Conservation (phyloP, 768 basidiomycete species). For the Clathrus columnatus region DNA sequence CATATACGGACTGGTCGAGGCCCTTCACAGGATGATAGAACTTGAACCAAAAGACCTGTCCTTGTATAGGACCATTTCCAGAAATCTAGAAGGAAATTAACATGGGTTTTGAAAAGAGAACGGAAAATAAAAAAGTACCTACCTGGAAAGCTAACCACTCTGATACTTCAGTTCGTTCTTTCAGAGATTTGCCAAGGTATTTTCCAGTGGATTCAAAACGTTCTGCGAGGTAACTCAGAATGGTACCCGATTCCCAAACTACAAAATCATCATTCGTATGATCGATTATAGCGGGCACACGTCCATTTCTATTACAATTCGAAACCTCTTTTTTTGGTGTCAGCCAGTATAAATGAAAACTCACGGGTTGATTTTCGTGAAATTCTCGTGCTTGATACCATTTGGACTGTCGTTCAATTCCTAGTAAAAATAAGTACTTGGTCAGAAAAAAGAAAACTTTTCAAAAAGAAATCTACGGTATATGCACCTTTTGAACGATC, state of each 20-base stretch:
- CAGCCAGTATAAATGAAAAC: neutral
- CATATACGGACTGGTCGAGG: constrained; percentile 11
- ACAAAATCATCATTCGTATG: constrained; percentile 44
- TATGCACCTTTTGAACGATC: neutral
- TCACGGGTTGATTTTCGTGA: constrained; percentile 3
- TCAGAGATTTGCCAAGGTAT: constrained; percentile 27
- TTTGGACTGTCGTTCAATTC: neutral
- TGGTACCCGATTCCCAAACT: constrained; percentile 74
- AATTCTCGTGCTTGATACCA: neutral
- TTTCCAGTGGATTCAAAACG: constrained; percentile 67
- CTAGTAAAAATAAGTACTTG: neutral
- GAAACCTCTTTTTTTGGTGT: neutral
- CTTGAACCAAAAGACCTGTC: constrained; percentile 13
- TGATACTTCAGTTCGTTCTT: neutral
- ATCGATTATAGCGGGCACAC: constrained; percentile 64
- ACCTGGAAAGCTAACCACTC: constrained; percentile 1
- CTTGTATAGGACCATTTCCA: neutral
- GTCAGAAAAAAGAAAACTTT: neutral
- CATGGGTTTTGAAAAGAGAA: neutral
- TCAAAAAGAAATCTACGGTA: neutral
- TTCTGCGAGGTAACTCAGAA: constrained; percentile 73
- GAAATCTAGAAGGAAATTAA: neutral
- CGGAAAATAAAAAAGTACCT: neutral
- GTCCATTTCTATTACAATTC: constrained; percentile 29
- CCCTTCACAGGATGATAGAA: constrained; percentile 10